phyloP scores from a whole-genome alignment of 306 rosid species.

The Ormosia semicastrata region DNA sequence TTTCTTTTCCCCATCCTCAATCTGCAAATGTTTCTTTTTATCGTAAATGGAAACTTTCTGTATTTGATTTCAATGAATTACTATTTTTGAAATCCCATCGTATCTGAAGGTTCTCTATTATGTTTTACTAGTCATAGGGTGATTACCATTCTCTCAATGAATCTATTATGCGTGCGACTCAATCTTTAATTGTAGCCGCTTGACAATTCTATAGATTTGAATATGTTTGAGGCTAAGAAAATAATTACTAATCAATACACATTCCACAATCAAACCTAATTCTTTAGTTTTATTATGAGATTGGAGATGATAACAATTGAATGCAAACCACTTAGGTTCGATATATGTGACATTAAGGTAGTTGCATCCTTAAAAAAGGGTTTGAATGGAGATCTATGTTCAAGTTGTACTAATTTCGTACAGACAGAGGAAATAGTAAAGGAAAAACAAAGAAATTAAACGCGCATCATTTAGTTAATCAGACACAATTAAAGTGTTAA shows the following conservation, averaged over 20 bases:
- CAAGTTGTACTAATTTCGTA: background rate
- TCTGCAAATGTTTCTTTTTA: slow-evolving; percentile 2
- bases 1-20: slow-evolving; percentile 6
- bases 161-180: slow-evolving; percentile 28
- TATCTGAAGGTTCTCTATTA: background rate
- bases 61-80: background rate
- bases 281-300: background rate
- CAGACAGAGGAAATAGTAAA: background rate
- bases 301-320: background rate
- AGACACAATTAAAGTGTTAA: slow-evolving; percentile 24
- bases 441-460: background rate
- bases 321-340: background rate
- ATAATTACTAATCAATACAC: background rate
- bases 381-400: background rate
- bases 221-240: background rate
- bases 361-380: background rate
- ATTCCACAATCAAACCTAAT: slow-evolving; percentile 14
- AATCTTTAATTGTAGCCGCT: slow-evolving; percentile 10
- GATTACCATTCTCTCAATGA: slow-evolving; percentile 9
- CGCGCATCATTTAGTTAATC: background rate
- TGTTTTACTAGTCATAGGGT: background rate
- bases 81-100: background rate
- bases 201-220: background rate
- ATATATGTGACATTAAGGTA: background rate
- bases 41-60: background rate